phyloP scores from a whole-genome alignment of 257 asterid species.

The Echites panduratus region DNA sequence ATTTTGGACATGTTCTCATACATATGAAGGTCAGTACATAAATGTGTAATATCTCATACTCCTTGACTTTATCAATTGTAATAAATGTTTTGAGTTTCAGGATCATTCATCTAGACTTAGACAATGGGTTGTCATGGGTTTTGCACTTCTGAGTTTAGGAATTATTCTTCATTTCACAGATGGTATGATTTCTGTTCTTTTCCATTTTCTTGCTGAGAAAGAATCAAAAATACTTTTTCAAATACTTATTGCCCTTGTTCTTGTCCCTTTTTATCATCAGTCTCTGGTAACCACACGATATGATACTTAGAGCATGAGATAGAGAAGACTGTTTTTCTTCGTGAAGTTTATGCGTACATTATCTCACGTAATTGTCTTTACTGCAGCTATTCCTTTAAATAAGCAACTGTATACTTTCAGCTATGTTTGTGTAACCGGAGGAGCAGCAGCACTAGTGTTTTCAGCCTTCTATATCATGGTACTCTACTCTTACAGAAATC shows the following conservation, averaged over 20 bases:
- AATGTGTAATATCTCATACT: background rate
- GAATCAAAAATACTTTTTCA: background rate
- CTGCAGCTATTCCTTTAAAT: slow-evolving; percentile 70
- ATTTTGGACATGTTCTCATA: slow-evolving; percentile 63
- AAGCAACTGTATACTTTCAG: slow-evolving; percentile 73
- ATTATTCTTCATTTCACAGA: slow-evolving; percentile 51
- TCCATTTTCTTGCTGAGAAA: background rate
- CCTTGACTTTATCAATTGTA: background rate
- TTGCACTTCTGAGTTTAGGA: slow-evolving; percentile 49
- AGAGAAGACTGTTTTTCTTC: background rate
- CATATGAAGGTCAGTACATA: slow-evolving; percentile 44
- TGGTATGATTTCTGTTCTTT: slow-evolving; percentile 39
- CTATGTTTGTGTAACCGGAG: slow-evolving; percentile 68
- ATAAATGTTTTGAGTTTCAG: slow-evolving; percentile 23
- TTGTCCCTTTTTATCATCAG: background rate
- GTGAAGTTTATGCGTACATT: background rate
- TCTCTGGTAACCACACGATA: background rate
- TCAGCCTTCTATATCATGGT: slow-evolving; percentile 60
- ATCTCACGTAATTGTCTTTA: background rate
- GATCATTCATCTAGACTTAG: slow-evolving; percentile 56
- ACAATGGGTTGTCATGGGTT: slow-evolving; percentile 55
- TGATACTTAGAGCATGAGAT: background rate
- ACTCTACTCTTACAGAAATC: slow-evolving; percentile 3
- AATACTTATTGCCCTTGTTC: background rate
- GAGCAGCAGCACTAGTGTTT: slow-evolving; percentile 67